Conservation (phyloP, 2,329 filamentous ascomycete species). For the Sarocladium oryzae region DNA sequence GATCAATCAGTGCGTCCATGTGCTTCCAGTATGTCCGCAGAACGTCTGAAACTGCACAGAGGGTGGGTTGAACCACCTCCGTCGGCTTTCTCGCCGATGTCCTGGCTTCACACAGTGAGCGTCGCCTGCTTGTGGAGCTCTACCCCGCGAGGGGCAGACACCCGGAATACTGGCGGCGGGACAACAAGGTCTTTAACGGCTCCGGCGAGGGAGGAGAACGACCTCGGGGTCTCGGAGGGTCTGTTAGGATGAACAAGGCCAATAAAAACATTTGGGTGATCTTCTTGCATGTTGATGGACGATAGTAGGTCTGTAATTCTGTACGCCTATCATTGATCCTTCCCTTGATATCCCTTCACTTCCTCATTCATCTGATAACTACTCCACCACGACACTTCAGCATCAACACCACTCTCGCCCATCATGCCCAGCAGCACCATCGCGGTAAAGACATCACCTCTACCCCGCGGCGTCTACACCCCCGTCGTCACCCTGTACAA, state of each 20-base stretch:
- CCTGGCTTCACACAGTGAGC: background rate
- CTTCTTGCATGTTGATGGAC: background rate
- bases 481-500: conserved; percentile 42
- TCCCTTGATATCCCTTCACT: background rate
- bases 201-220: background rate
- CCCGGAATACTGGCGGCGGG: background rate
- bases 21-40: too few relatives aligned
- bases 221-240: background rate
- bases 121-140: background rate
- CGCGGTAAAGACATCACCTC: conserved; percentile 27
- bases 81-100: background rate
- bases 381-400: too few relatives aligned
- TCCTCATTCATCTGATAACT: conserved; percentile 3
- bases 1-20: too few relatives aligned
- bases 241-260: background rate
- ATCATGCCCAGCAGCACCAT: conserved; percentile 24
- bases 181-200: background rate
- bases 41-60: too few relatives aligned
- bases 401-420: background rate
- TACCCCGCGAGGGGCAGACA: background rate
- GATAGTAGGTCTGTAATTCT: background rate
- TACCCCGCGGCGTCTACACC: conserved; percentile 38
- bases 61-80: too few relatives aligned
- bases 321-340: background rate
- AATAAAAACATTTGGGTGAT: background rate